These are phyloP conservation scores for Fusarium circinatum DNA, from an alignment of 2,329 filamentous ascomycete species.

Conservation along the genomic window DNA sequence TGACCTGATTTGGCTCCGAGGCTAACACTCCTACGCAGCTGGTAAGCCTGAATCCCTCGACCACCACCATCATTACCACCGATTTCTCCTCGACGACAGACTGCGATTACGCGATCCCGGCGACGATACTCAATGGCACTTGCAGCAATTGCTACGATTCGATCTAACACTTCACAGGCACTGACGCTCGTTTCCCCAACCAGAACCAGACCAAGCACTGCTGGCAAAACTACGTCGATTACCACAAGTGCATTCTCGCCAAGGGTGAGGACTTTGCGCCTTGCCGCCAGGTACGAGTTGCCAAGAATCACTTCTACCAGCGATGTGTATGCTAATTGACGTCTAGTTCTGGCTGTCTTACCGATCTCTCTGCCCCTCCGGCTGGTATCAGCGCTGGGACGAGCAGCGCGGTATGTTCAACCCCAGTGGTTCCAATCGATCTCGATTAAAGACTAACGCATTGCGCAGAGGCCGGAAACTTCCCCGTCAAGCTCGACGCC, in stretches of 20 bases:
- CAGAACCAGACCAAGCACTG: slow-evolving; percentile 99
- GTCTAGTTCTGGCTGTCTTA: slow-evolving; percentile 93
- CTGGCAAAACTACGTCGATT: slow-evolving; percentile 99
- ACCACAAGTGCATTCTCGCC: slow-evolving; percentile 99
- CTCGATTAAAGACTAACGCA: slow-evolving; percentile 43
- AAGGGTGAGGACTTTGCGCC: slow-evolving; percentile 99
- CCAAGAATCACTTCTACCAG: background rate
- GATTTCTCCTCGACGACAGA: slow-evolving; percentile 30
- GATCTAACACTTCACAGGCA: slow-evolving; percentile 68
- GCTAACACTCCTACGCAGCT: slow-evolving; percentile 57
- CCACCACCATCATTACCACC: background rate
- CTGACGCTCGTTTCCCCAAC: slow-evolving; percentile 99
- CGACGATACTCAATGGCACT: slow-evolving; percentile 45
- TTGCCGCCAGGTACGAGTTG: slow-evolving; percentile 82
- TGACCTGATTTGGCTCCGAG: slow-evolving; percentile 52
- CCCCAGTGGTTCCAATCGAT: background rate
- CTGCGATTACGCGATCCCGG: slow-evolving; percentile 29
- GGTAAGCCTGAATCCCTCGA: slow-evolving; percentile 50
- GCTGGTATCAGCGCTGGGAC: slow-evolving; percentile 95
- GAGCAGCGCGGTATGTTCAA: slow-evolving; percentile 85
- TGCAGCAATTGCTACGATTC: slow-evolving; percentile 6
- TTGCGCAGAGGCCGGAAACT: slow-evolving; percentile 71
- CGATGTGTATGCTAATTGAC: slow-evolving; percentile 30
- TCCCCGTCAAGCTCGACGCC: slow-evolving; percentile 72
- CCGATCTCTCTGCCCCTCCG: slow-evolving; percentile 95